Conservation (phyloP, 2,329 filamentous ascomycete genomes). For the Emergomyces orientalis region DNA sequence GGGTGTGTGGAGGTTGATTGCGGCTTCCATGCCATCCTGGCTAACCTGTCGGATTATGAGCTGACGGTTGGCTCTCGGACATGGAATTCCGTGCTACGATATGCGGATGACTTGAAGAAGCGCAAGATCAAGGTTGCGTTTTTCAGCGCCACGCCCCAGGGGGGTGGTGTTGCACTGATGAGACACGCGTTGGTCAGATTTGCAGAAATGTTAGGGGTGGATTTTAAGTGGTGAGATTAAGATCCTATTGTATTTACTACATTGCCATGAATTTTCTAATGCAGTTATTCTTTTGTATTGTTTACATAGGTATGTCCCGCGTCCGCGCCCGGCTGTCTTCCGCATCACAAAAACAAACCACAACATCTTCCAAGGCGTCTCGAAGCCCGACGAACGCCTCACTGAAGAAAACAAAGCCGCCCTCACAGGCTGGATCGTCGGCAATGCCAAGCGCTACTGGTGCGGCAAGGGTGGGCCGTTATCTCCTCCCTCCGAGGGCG, state of each 20-base stretch:
- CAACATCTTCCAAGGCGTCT: slow-evolving; percentile 78
- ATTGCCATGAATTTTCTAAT: slow-evolving; percentile 3
- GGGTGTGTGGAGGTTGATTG: slow-evolving; percentile 64
- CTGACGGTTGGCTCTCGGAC: slow-evolving; percentile 52
- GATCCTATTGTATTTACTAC: background rate
- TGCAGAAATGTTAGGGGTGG: slow-evolving; percentile 54
- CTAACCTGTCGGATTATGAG: slow-evolving; percentile 49
- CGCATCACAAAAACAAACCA: slow-evolving; percentile 79
- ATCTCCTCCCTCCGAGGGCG: slow-evolving; percentile 54
- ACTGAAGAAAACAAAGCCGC: slow-evolving; percentile 50
- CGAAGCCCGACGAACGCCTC: slow-evolving; percentile 55
- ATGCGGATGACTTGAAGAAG: slow-evolving; percentile 52
- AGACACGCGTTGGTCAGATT: slow-evolving; percentile 68
- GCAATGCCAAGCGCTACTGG: slow-evolving; percentile 70
- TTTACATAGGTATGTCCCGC: slow-evolving; percentile 64
- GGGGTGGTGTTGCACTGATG: slow-evolving; percentile 77
- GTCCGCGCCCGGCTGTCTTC: slow-evolving; percentile 69
- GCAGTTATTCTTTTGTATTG: background rate
- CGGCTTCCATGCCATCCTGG: slow-evolving; percentile 53
- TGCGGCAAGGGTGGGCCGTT: slow-evolving; percentile 58
- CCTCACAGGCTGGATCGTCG: slow-evolving; percentile 62
- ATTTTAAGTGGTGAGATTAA: slow-evolving; percentile 59
- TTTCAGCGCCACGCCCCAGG: slow-evolving; percentile 71
- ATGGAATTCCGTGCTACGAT: slow-evolving; percentile 57
- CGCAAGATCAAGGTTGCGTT: slow-evolving; percentile 63